Conservation (phyloP, 495 filamentous ascomycete species). For the Parathielavia appendiculata region DNA sequence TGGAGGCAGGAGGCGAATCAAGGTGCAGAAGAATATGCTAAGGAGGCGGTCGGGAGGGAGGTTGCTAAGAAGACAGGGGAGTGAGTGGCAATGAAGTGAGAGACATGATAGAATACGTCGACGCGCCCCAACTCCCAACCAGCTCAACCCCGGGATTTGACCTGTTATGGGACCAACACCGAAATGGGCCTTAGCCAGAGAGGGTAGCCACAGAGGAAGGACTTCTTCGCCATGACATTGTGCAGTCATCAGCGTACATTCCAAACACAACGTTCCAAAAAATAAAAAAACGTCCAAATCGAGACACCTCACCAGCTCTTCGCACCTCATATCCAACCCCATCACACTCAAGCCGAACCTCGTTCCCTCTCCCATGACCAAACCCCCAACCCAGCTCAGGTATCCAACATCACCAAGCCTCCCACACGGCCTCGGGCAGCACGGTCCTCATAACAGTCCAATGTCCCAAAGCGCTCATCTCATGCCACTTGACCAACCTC, state of each 20-base stretch:
- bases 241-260: too few relatives aligned
- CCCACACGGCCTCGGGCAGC: constrained; percentile 74
- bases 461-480: constrained; percentile 70
- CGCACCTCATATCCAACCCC: not conserved
- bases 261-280: too few relatives aligned
- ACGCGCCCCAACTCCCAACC: too few relatives aligned
- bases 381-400: not conserved
- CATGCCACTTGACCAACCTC: constrained; percentile 63
- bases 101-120: not conserved
- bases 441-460: constrained; percentile 90
- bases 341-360: too few relatives aligned
- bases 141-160: too few relatives aligned
- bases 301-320: too few relatives aligned
- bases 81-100: not conserved
- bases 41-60: constrained; percentile 39
- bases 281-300: too few relatives aligned
- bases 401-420: constrained; percentile 62
- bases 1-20: constrained; percentile 54
- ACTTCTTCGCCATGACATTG: too few relatives aligned
- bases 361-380: too few relatives aligned
- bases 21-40: constrained; percentile 49
- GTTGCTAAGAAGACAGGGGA: constrained; percentile 27
- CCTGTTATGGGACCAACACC: too few relatives aligned
- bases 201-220: too few relatives aligned
- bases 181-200: too few relatives aligned